Evolutionary conservation across 495 filamentous ascomycete species (phyloP), one percentile per base, ranked within the genome.

Genomic region (Venustampulla echinocandica): DNA sequence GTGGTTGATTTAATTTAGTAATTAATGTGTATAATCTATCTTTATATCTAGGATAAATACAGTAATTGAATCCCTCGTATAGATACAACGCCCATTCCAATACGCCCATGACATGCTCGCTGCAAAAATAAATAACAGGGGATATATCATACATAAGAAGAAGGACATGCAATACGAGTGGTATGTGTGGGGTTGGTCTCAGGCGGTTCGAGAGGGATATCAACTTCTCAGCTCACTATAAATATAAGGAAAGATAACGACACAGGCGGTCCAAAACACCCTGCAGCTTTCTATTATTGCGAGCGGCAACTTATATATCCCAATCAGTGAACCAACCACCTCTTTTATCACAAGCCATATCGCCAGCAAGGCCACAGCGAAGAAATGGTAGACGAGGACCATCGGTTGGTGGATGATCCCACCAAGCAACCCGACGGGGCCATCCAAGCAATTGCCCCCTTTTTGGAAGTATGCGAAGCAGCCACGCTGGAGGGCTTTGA

Each of bases 401-500:
- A 82, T 54, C 1, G 92, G 92, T 37, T 78, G 75, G 15, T 82
- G 72, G 59, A 93, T 81, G 36, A 96, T 71, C 0, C 90, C 93
- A 2, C 81, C 92, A 1, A 98, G 70, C 37, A 98, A 69, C 19
- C 87, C 83, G 42, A 84, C 78, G 4, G 92, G 92, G 17, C 81
- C 85, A 49, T 82, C 74, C 25, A 87, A 71, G 59, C 76, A 81
- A 38, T 67, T 64, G 44, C 79, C 75, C 30, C 92, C 93, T 28
- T 76, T 65, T 60, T 88, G 69, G 70, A 98, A 98, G 62, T 98
- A 98, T 34, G 72, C 69, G 71, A 97, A 97, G 69, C 93, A 97
- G 37, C 92, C 92, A 41, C 73, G 77, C 68, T 95, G 88, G 23
- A 97, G 80, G 24, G 82, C 80, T 49, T 73, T 74, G 28, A 98